These are phyloP conservation scores for Neofusicoccum laricinum DNA, from an alignment of 2,329 filamentous ascomycete genomes.

Conservation along the genomic window DNA sequence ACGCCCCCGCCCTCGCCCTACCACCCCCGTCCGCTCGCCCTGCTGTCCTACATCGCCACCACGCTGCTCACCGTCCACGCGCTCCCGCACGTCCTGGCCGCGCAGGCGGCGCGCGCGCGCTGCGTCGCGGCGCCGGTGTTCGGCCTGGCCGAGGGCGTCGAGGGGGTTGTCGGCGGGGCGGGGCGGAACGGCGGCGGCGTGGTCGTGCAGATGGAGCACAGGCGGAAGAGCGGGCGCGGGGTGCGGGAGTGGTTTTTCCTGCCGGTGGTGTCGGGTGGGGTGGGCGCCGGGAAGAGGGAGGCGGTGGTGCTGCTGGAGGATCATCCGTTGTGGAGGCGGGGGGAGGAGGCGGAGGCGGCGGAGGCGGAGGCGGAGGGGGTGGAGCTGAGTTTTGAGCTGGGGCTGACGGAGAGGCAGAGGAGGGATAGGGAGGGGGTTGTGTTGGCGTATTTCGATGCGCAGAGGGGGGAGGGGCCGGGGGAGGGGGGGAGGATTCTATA, in stretches of 20 bases:
- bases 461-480: constrained; percentile 66
- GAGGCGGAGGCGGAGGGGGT: constrained; percentile 52
- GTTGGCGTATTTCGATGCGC: constrained; percentile 93
- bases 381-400: constrained; percentile 72
- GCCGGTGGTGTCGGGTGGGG: constrained; percentile 28
- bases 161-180: constrained; percentile 74
- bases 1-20: constrained; percentile 23
- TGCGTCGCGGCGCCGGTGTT: constrained; percentile 74
- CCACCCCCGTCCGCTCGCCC: constrained; percentile 57
- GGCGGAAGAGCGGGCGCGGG: constrained; percentile 75
- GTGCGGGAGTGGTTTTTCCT: constrained; percentile 68
- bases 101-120: constrained; percentile 71
- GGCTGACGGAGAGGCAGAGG: constrained; percentile 86
- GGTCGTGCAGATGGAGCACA: constrained; percentile 81
- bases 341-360: constrained; percentile 33
- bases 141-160: constrained; percentile 72
- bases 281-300: constrained; percentile 38
- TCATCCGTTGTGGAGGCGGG: constrained; percentile 64
- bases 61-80: constrained; percentile 73
- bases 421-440: constrained; percentile 84
- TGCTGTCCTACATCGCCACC: constrained; percentile 84
- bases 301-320: constrained; percentile 67
- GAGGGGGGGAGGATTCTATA: constrained; percentile 93
- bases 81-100: constrained; percentile 69
- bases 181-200: constrained; percentile 53